These are phyloP conservation scores for Amoebophrya sp. DNA, from an alignment of 169 alveolate species.

Conservation along the genomic window DNA sequence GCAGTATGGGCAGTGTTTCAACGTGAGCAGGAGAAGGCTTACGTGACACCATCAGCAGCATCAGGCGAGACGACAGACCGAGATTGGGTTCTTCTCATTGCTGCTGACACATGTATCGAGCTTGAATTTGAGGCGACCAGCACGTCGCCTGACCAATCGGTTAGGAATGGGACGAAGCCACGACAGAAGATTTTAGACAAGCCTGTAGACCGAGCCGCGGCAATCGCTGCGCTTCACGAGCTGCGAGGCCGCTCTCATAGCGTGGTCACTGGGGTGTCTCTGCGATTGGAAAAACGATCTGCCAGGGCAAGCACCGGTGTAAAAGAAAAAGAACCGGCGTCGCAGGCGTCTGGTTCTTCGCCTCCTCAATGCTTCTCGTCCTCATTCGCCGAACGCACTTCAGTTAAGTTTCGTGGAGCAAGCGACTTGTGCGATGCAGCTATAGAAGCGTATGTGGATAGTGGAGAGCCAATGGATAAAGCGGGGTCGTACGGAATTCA, in stretches of 20 bases:
- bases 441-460: background rate
- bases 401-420: background rate
- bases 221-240: background rate
- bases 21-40: no score
- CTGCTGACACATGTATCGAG: background rate
- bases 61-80: background rate
- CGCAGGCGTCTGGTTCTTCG: background rate
- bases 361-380: background rate
- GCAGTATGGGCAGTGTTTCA: no score
- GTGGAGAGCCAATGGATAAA: background rate
- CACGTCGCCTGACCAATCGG: no score
- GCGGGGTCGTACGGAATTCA: background rate
- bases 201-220: background rate
- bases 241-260: background rate
- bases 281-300: background rate
- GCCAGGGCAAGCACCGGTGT: background rate
- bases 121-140: no score
- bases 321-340: background rate
- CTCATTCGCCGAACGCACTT: background rate
- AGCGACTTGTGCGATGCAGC: background rate
- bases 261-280: background rate
- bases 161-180: no score
- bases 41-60: no score
- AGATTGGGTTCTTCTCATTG: background rate
- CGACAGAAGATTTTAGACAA: background rate